Base-by-base conservation (phyloP, 805 yeast species). In the Priceomyces castillae region DNA sequence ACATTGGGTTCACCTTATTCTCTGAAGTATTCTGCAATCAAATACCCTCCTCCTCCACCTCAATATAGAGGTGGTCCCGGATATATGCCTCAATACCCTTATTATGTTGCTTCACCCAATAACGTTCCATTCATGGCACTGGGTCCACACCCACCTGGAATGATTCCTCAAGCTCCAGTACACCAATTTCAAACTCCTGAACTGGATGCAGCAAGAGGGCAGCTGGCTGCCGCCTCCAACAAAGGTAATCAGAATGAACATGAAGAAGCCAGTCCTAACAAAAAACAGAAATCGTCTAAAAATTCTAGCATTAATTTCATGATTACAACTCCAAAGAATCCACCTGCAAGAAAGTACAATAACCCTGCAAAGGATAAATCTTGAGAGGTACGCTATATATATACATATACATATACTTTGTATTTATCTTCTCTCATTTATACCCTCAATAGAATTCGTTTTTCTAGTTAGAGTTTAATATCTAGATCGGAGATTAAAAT, bases 271-370 rank as follows among this genome's bases (percentile, higher is more conserved):
- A 49, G 48, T 9, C 55, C 59, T 10, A 46, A 53, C 40, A 68
- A 67, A 50, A 61, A 58, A 43, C 65, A 54, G 18, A 64, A 61
- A 42, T 34, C 52, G 11, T 40, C 48, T 1, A 56, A 54, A 39
- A 54, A 50, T 17, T 55, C 54, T 30, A 60, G 62, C 43, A 70
- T 71, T 37, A 71, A 69, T 50, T 71, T 71, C 47, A 71, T 71
- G 76, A 71, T 71, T 39, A 62, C 70, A 23, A 71, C 76, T 3
- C 76, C 76, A 3, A 66, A 67, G 46, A 71, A 71, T 49, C 76
- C 76, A 1, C 76, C 76, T 3, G 74, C 74, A 6, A 58, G 65
- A 37, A 71, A 71, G 52, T 70, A 70, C 46, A 71, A 71, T 47
- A 66, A 38, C 15, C 35, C 44, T 20, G 20, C 36, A 17, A 44